Evolutionary conservation across 2,329 filamentous ascomycete genomes (phyloP).

Genomic region (Botrytis pseudocinerea): DNA sequence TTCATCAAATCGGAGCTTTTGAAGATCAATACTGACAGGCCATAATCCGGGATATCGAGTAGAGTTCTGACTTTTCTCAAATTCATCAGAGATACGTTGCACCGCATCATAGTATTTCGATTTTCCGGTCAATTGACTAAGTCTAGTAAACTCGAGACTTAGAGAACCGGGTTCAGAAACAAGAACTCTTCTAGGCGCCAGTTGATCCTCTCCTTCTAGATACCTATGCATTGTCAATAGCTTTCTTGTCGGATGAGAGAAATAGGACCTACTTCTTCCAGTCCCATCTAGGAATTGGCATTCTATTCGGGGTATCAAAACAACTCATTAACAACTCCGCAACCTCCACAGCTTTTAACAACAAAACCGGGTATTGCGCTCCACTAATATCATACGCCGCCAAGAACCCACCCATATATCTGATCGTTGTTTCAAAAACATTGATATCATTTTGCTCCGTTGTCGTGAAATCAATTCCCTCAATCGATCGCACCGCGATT

Average conservation of each 20-base stretch:
- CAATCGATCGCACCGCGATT: conserved; percentile 67
- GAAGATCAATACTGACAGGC: conserved; percentile 55
- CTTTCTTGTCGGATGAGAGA: background rate
- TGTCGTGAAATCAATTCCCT: conserved; percentile 79
- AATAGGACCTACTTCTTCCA: conserved; percentile 53
- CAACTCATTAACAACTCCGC: conserved; percentile 70
- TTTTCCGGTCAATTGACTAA: conserved; percentile 63
- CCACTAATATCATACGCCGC: conserved; percentile 85
- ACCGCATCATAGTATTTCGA: conserved; percentile 63
- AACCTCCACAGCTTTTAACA: conserved; percentile 70
- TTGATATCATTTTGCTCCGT: conserved; percentile 43
- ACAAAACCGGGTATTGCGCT: conserved; percentile 63
- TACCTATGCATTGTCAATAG: conserved; percentile 47
- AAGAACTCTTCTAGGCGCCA: conserved; percentile 55
- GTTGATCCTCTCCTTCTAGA: conserved; percentile 54
- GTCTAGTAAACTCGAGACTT: conserved; percentile 61
- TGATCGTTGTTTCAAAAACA: conserved; percentile 87
- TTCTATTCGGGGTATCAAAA: conserved; percentile 88
- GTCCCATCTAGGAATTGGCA: conserved; percentile 61
- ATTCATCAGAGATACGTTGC: conserved; percentile 56
- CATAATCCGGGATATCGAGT: conserved; percentile 64
- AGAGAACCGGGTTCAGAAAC: conserved; percentile 64
- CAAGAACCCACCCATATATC: conserved; percentile 84
- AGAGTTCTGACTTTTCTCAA: conserved; percentile 55
- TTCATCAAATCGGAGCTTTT: conserved; percentile 49